phyloP scores from a whole-genome alignment of 768 basidiomycete species.

The Podaxis rugospora region DNA sequence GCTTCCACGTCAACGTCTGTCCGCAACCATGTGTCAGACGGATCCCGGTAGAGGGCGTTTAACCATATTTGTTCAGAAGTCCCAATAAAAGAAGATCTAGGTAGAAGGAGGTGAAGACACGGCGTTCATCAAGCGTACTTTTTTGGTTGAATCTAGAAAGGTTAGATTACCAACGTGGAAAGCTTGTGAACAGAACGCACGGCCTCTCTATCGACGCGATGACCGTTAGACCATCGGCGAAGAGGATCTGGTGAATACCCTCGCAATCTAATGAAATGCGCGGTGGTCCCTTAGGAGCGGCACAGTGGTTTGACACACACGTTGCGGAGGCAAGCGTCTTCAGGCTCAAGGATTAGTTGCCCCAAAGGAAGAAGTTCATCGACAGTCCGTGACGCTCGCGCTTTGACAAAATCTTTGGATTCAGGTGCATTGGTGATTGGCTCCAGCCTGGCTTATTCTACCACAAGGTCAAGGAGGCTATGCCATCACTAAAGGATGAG shows the following conservation, averaged over 20 bases:
- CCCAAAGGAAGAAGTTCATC: background rate
- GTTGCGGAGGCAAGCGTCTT: background rate
- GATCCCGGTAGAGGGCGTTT: background rate
- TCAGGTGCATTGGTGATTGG: background rate
- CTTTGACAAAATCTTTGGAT: background rate
- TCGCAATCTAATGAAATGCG: background rate
- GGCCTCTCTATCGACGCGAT: background rate
- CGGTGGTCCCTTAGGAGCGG: background rate
- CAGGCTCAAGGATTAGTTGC: background rate
- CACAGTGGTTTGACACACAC: background rate
- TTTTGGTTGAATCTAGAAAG: conserved; percentile 2
- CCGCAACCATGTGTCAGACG: background rate
- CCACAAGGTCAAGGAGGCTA: background rate
- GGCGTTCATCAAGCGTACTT: conserved; percentile 3
- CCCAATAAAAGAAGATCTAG: conserved; percentile 1
- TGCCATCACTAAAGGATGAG: conserved; percentile 15
- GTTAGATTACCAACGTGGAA: conserved; percentile 2
- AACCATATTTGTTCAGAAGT: background rate
- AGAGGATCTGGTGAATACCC: background rate
- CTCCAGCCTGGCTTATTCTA: background rate
- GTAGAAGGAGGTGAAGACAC: background rate
- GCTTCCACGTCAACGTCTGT: background rate
- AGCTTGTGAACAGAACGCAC: background rate
- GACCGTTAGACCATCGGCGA: background rate
- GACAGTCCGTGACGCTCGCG: conserved; percentile 6